Percentiles rank a stretch among this genome's conserved stretches.
Conservation (phyloP, 257 asterid species). For the Knoxia roxburghii region DNA sequence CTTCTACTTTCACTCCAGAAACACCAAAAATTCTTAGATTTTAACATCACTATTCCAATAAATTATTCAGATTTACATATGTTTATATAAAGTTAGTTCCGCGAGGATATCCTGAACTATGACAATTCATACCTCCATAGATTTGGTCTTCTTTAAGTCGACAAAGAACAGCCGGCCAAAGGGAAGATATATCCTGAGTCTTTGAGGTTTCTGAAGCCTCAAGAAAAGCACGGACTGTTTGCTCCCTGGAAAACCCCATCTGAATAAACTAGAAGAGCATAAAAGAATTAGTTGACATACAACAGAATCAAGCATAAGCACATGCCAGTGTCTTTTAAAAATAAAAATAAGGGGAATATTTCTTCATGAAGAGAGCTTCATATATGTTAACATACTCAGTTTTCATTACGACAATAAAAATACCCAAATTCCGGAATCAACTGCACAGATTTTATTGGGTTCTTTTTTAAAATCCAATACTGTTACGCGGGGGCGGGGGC, state of each 20-base stretch:
- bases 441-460: neutral
- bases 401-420: neutral
- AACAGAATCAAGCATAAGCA: neutral
- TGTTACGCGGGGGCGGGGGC: too few relatives aligned
- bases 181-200: slow-evolving; percentile 46
- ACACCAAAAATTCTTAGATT: slow-evolving; percentile 7
- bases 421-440: neutral
- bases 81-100: slow-evolving; percentile 19
- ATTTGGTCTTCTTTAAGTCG: slow-evolving; percentile 57
- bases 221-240: slow-evolving; percentile 38
- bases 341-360: too few relatives aligned
- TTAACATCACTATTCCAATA: slow-evolving; percentile 1
- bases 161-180: slow-evolving; percentile 65
- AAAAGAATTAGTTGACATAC: slow-evolving; percentile 12
- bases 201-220: slow-evolving; percentile 47
- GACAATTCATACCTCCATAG: slow-evolving; percentile 41
- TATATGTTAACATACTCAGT: neutral
- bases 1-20: slow-evolving; percentile 11
- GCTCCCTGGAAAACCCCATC: slow-evolving; percentile 66
- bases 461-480: too few relatives aligned
- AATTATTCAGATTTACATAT: slow-evolving; percentile 21
- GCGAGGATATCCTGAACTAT: slow-evolving; percentile 22
- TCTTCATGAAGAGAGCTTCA: neutral
- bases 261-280: slow-evolving; percentile 35
- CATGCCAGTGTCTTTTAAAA: neutral